Percentiles rank a stretch among this genome's conserved stretches.
Evolutionary conservation across 441 rosid species (phyloP).

Genomic region (Adansonia madagascariensis): DNA sequence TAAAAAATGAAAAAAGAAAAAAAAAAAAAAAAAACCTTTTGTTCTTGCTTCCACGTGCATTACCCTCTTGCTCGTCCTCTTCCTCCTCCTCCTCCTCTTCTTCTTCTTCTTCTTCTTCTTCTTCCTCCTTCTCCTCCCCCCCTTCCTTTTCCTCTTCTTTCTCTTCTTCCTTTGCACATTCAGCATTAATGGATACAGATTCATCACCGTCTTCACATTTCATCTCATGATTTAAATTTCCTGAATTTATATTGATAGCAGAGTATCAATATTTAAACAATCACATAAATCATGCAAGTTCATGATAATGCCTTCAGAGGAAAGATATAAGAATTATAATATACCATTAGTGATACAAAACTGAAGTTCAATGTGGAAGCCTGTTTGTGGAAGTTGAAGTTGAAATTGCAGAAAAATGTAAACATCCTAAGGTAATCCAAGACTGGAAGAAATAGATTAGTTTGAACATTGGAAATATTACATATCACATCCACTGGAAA

Average conservation of each 20-base stretch:
- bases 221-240: conserved; percentile 35
- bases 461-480: conserved; percentile 30
- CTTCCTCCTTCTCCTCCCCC: conserved; percentile 23
- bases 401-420: conserved; percentile 42
- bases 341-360: conserved; percentile 37
- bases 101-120: conserved; percentile 16
- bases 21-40: conserved; percentile 36
- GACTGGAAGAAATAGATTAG: conserved; percentile 37
- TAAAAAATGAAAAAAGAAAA: not conserved
- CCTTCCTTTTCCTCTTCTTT: conserved; percentile 29
- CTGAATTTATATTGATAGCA: conserved; percentile 36
- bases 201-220: conserved; percentile 35
- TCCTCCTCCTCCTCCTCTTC: conserved; percentile 23
- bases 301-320: conserved; percentile 28
- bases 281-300: conserved; percentile 29
- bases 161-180: conserved; percentile 33
- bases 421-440: conserved; percentile 42
- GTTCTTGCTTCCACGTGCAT: conserved; percentile 38
- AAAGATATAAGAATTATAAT: conserved; percentile 32
- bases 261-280: conserved; percentile 32
- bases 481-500: conserved; percentile 20
- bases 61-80: conserved; percentile 31
- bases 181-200: conserved; percentile 41
- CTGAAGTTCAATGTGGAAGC: conserved; percentile 42
- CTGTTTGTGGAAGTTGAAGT: conserved; percentile 43